phyloP scores from a whole-genome alignment of 495 filamentous ascomycete genomes.

The Chaetomium cochliodes region DNA sequence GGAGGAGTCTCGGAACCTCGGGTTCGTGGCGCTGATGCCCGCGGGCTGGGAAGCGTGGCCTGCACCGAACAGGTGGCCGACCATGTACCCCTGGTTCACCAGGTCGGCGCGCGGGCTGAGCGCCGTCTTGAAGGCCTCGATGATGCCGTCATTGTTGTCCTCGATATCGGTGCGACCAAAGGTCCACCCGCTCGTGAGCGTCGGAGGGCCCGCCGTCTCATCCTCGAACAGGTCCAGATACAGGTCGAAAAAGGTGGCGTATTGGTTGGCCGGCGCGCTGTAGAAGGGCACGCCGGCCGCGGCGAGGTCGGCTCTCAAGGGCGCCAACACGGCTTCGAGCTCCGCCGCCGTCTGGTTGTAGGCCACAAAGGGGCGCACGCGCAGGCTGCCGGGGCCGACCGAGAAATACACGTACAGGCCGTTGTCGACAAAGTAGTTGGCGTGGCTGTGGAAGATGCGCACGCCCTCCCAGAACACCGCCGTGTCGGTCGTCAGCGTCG shows the following conservation, averaged over 20 bases:
- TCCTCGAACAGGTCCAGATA: neutral
- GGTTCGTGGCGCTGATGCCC: too few relatives aligned
- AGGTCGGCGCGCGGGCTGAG: neutral
- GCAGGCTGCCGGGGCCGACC: too few relatives aligned
- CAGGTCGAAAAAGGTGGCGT: slow-evolving; percentile 1
- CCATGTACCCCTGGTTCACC: neutral
- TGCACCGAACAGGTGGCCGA: too few relatives aligned
- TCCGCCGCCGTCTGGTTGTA: too few relatives aligned
- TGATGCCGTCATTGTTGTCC: neutral
- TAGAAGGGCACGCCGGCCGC: too few relatives aligned
- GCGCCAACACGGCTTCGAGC: too few relatives aligned
- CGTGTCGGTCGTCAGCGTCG: slow-evolving; percentile 32
- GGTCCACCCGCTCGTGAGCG: neutral
- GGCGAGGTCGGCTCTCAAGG: too few relatives aligned
- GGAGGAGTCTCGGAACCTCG: too few relatives aligned
- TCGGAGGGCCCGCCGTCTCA: neutral
- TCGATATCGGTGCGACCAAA: neutral
- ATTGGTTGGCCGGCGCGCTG: neutral
- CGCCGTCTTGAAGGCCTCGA: neutral
- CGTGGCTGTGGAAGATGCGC: slow-evolving; percentile 45
- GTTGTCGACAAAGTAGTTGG: slow-evolving; percentile 44
- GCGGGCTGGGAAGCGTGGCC: too few relatives aligned
- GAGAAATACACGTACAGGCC: slow-evolving; percentile 36
- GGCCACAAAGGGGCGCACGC: too few relatives aligned
- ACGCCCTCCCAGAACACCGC: slow-evolving; percentile 47